Percentiles rank a stretch among this genome's conserved stretches.
Conservation (phyloP, 768 basidiomycete species). For the Leccinum rimulosum region DNA sequence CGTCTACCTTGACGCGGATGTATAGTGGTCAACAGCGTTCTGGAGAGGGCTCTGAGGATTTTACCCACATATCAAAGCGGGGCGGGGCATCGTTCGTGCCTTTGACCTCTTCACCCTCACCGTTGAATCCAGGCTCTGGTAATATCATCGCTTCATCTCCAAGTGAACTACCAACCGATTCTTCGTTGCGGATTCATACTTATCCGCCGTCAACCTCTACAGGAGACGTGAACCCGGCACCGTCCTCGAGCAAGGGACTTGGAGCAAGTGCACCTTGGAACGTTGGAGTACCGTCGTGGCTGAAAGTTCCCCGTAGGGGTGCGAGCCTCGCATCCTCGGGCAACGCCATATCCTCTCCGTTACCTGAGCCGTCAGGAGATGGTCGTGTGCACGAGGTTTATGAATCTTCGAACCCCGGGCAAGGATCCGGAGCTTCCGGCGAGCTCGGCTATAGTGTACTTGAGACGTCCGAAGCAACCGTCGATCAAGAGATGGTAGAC, state of each 20-base stretch:
- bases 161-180: conserved; percentile 23
- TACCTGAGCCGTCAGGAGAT: conserved; percentile 26
- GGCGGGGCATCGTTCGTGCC: conserved; percentile 59
- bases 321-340: conserved; percentile 35
- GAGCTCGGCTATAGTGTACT: conserved; percentile 81
- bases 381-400: conserved; percentile 60
- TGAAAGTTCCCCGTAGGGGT: conserved; percentile 47
- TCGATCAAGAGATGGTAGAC: conserved; percentile 63
- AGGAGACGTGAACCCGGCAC: conserved; percentile 42
- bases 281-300: conserved; percentile 71
- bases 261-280: conserved; percentile 44
- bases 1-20: conserved; percentile 36
- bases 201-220: conserved; percentile 72
- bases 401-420: conserved; percentile 20
- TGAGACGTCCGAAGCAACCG: conserved; percentile 62
- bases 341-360: conserved; percentile 18
- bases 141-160: conserved; percentile 9
- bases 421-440: conserved; percentile 35
- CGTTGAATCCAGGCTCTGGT: conserved; percentile 17
- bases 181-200: conserved; percentile 54
- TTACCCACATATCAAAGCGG: conserved; percentile 66
- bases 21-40: conserved; percentile 33
- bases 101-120: conserved; percentile 42
- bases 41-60: conserved; percentile 53
- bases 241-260: conserved; percentile 45